Evolutionary conservation across 179 eudicot genomes (phyloP), one percentile per base, ranked within the genome.

Genomic region (Drosera spatulata): DNA sequence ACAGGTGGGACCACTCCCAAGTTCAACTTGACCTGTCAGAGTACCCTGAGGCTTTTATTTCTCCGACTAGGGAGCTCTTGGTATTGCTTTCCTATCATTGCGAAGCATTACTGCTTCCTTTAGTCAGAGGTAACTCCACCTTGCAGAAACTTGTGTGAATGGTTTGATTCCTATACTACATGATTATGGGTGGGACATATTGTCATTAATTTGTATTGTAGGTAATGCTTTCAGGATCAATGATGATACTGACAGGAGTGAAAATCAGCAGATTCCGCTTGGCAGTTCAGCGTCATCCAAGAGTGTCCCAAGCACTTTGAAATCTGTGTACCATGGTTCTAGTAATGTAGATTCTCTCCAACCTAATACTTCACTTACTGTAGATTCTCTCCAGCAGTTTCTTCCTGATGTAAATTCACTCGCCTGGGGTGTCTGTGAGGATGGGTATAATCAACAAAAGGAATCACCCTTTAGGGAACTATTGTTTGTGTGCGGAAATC

Each of bases 401-500:
- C 65, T 93, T 68, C 81, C 72, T 75, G 86, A 82, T 79, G 86
- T 93, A 66, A 61, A 71, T 46, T 86, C 99, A 41, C 55, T 93
- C 61, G 89, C 99, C 53, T 93, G 99, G 99, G 96, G 95, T 55
- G 41, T 77, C 60, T 89, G 83, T 66, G 95, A 75, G 67, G 93
- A 89, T 63, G 66, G 70, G 38, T 75, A 77, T 82, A 77, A 72
- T 68, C 82, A 78, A 77, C 80, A 69, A 13, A 82, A 80, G 56
- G 82, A 75, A 68, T 50, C 74, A 61, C 66, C 69, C 39, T 86
- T 79, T 71, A 76, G 70, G 57, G 99, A 89, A 72, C 73, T 89
- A 64, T 83, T 93, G 59, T 86, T 93, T 71, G 85, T 86, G 61
- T 80, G 73, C 71, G 96, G 95, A 12, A 73, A 66, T 53, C 50